A percentile compares a stretch with the other conserved stretches of the same genome.
These are phyloP conservation scores for Cymbopogon citratus DNA, from an alignment of 176 grass and related monocot species.

Conservation along the genomic window DNA sequence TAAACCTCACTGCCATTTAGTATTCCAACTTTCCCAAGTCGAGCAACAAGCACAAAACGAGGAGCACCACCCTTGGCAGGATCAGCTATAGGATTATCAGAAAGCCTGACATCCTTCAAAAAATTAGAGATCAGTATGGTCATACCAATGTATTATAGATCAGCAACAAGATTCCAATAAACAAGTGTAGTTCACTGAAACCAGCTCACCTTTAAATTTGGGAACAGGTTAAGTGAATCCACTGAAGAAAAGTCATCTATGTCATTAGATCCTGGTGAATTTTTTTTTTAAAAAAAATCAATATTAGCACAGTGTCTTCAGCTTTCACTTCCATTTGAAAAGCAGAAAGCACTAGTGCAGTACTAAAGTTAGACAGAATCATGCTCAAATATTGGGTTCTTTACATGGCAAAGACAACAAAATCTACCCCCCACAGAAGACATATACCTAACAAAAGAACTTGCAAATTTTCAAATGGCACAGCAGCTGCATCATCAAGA, in stretches of 20 bases:
- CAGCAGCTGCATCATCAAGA: conserved; percentile 21
- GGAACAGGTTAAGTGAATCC: conserved; percentile 85
- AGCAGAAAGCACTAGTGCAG: neutral
- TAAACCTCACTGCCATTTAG: conserved; percentile 82
- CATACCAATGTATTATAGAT: neutral
- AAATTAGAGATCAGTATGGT: conserved; percentile 33
- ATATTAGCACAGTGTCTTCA: neutral
- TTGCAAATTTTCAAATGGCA: conserved; percentile 71
- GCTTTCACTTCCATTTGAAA: neutral
- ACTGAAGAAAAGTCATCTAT: conserved; percentile 72
- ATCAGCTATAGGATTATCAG: conserved; percentile 90
- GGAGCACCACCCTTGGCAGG: conserved; percentile 68
- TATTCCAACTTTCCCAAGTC: conserved; percentile 64
- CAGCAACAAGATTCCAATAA: neutral
- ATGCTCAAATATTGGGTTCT: neutral
- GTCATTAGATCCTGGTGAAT: conserved; percentile 59
- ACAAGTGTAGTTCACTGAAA: conserved; percentile 13
- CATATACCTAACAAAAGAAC: conserved; percentile 89
- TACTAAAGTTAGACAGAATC: neutral
- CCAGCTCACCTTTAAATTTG: conserved; percentile 67
- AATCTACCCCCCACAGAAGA: neutral
- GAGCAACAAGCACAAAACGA: conserved; percentile 85
- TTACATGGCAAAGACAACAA: neutral
- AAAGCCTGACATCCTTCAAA: conserved; percentile 87
- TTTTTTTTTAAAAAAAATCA: conserved; percentile 19